Evolutionary conservation across 2,329 filamentous ascomycete genomes (phyloP), one percentile per base, ranked within the genome.

Genomic region (Fusarium euwallaceae): DNA sequence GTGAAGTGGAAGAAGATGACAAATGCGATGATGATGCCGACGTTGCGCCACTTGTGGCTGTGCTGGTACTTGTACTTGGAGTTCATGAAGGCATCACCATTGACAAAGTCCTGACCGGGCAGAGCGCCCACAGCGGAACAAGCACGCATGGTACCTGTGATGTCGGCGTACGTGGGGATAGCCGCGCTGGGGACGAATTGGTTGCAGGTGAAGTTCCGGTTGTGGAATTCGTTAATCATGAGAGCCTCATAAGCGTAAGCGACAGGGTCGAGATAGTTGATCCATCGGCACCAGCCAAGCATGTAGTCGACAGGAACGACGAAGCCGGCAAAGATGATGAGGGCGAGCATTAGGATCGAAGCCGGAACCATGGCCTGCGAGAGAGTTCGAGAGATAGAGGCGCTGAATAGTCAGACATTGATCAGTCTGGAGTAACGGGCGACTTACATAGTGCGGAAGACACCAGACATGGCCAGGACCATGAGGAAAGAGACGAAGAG

Each of bases 221-320:
- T 73, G 29, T 74, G 67, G 70, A 94, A 94, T 78, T 94, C 92
- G 80, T 93, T 93, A 66, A 90, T 84, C 88, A 92, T 90, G 37
- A 93, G 83, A 0, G 87, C 84, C 75, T 93, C 92, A 77, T 93
- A 94, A 1, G 86, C 90, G 73, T 93, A 93, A 1, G 87, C 88
- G 17, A 93, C 87, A 1, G 91, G 91, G 64, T 93, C 88, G 53
- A 93, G 81, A 72, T 92, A 92, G 69, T 89, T 90, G 72, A 93
- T 91, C 92, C 92, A 94, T 32, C 90, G 84, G 56, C 89, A 89
- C 91, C 92, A 94, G 1, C 87, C 89, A 20, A 90, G 85, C 90
- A 91, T 93, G 79, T 82, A 80, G 17, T 81, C 76, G 3, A 78
- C 73, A 0, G 81, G 81, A 17, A 87, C 83, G 24, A 83, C 80